Evolutionary conservation across 2,329 filamentous ascomycete genomes (phyloP).

Genomic region (Penicillium sp.): DNA sequence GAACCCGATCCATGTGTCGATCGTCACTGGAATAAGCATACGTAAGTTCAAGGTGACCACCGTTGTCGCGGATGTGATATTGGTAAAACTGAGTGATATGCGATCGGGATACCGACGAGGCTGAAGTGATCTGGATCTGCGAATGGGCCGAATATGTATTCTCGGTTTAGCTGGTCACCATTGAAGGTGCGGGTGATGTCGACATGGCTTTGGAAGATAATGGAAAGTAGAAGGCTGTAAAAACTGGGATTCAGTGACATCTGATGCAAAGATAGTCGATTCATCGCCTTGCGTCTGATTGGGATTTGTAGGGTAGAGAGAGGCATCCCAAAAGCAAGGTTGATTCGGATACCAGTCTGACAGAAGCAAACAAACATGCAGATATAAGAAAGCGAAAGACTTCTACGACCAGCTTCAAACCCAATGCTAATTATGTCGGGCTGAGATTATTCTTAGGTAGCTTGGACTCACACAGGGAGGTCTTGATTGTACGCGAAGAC

Average conservation of each 20-base stretch:
- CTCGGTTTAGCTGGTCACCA: slow-evolving; percentile 26
- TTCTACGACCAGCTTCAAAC: not conserved
- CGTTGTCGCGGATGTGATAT: slow-evolving; percentile 23
- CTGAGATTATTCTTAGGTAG: not conserved
- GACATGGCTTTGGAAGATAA: slow-evolving; percentile 23
- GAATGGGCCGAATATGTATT: slow-evolving; percentile 31
- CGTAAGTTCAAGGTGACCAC: slow-evolving; percentile 26
- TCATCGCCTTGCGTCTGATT: slow-evolving; percentile 22
- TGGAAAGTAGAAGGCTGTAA: too few species aligned
- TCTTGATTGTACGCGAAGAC: not conserved
- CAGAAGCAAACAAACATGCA: not conserved
- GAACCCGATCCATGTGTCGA: slow-evolving; percentile 29
- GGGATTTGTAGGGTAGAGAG: slow-evolving; percentile 26
- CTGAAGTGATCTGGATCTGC: slow-evolving; percentile 18
- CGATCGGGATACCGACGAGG: slow-evolving; percentile 22
- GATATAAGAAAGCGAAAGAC: not conserved
- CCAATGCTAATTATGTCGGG: not conserved
- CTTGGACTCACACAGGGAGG: not conserved
- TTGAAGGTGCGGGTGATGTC: slow-evolving; percentile 28
- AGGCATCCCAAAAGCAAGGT: slow-evolving; percentile 26
- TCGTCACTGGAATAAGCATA: too few species aligned
- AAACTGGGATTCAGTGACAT: slow-evolving; percentile 11
- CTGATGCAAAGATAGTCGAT: slow-evolving; percentile 21
- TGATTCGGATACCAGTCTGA: too few species aligned
- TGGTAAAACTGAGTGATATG: slow-evolving; percentile 27